phyloP scores from a whole-genome alignment of 1,139 yeast species.

The Pichia sp. region DNA sequence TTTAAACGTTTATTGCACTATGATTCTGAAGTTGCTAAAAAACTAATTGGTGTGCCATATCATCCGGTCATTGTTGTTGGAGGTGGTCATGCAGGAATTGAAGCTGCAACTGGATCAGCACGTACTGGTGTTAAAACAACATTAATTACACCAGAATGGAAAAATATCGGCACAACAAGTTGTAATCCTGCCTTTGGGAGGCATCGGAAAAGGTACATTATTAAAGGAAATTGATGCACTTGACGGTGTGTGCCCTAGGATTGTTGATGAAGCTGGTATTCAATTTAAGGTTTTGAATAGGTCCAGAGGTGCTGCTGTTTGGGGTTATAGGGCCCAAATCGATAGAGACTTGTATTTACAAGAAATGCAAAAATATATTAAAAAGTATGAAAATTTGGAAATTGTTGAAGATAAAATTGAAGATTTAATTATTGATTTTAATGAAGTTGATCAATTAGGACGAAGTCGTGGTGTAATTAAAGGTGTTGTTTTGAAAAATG shows the following conservation, averaged over 20 bases:
- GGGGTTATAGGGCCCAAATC: constrained; percentile 98
- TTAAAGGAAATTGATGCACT: constrained; percentile 91
- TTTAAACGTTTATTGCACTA: constrained; percentile 20
- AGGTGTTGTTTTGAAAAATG: constrained; percentile 72
- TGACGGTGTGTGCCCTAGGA: constrained; percentile 81
- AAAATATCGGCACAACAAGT: constrained; percentile 86
- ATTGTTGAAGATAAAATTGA: constrained; percentile 73
- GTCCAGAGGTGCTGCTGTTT: constrained; percentile 93
- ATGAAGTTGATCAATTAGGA: constrained; percentile 30
- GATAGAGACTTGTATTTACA: constrained; percentile 71
- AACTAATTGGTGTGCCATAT: constrained; percentile 32
- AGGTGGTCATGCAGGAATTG: constrained; percentile 99
- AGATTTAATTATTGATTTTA: constrained; percentile 64
- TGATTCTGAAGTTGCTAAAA: constrained; percentile 35
- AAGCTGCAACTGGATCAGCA: constrained; percentile 92
- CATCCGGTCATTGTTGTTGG: constrained; percentile 85
- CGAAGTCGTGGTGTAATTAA: constrained; percentile 40
- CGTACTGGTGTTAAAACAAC: constrained; percentile 70
- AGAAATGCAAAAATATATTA: constrained; percentile 72
- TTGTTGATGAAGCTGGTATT: constrained; percentile 89
- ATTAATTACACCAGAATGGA: constrained; percentile 67
- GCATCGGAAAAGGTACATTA: constrained; percentile 94
- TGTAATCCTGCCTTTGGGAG: constrained; percentile 98
- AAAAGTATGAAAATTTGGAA: constrained; percentile 49
- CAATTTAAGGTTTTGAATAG: constrained; percentile 83